A percentile compares a stretch with the other conserved stretches of the same genome.
Evolutionary conservation across 805 yeast species (phyloP).

Genomic region (Lipomyces yamanashiensis): DNA sequence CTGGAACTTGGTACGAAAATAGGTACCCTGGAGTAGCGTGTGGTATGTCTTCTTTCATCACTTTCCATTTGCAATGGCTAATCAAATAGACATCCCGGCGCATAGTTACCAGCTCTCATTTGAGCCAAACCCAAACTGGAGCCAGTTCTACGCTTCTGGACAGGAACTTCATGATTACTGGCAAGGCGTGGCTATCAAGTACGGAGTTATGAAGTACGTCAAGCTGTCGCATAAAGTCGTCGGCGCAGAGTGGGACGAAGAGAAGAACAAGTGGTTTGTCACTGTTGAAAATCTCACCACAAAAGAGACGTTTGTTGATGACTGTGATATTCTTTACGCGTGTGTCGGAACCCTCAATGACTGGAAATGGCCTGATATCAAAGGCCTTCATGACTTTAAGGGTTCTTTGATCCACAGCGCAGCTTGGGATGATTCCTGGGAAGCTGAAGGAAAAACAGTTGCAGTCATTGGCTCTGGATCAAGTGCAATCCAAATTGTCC

Average conservation of each 20-base stretch:
- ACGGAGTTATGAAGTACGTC: conserved; percentile 37
- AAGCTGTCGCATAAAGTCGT: conserved; percentile 34
- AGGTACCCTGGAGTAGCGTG: conserved; percentile 43
- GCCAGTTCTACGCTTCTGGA: conserved; percentile 39
- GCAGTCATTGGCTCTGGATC: conserved; percentile 47
- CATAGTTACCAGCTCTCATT: conserved; percentile 42
- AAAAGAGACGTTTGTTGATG: conserved; percentile 12
- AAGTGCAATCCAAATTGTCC: conserved; percentile 46
- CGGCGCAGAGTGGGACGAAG: conserved; percentile 36
- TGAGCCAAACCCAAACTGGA: conserved; percentile 42
- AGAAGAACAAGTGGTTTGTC: conserved; percentile 31
- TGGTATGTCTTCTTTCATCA: conserved; percentile 39
- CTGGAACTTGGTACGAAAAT: conserved; percentile 43
- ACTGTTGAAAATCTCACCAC: conserved; percentile 21
- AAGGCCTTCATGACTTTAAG: conserved; percentile 41
- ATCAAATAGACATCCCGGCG: conserved; percentile 36
- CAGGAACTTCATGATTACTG: conserved; percentile 39
- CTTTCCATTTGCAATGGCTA: background rate
- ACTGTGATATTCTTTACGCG: conserved; percentile 14
- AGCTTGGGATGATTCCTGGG: conserved; percentile 42
- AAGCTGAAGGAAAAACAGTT: conserved; percentile 40
- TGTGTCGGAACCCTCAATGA: conserved; percentile 38
- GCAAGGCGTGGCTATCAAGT: conserved; percentile 39
- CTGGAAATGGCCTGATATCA: conserved; percentile 42
- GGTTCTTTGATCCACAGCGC: conserved; percentile 45